Evolutionary conservation across 257 asterid genomes (phyloP), one percentile per base, ranked within the genome.

Genomic region (Capsicum baccatum): DNA sequence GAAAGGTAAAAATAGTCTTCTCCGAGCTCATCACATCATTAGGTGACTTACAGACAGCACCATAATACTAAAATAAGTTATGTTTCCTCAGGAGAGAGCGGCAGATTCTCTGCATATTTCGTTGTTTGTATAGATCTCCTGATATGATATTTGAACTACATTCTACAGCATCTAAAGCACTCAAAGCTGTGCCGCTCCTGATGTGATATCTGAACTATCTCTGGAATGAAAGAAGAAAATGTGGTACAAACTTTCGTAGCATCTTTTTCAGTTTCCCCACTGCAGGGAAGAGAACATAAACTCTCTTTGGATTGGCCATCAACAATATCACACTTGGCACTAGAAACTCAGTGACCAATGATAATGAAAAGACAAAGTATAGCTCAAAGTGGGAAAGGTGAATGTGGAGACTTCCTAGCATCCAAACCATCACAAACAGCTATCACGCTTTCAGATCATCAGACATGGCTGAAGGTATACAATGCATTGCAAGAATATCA

Each of bases 391-490:
- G 47, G 60, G 59, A 17, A 12, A n/a, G 79, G 58, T 71, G 79
- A 48, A 71, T 71, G n/a, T 21, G 79, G 81, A 52, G 81, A 21
- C 7, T 42, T 21, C 62, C 62, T 21, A 56, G 63, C 81, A 50
- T 76, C 62, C 62, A 76, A 13, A 52, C 2, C 81, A 76, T 21
- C 80, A 73, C 17, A 19, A 73, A 73, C 42, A 47, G 57, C 44
- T 60, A 68, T 86, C 83, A 86, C 9, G 81, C 16, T 84, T 86
- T 86, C 50, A 85, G 86, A 84, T 85, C 87, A 68, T 83, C 86
- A n/a, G 89, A 86, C 81, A 86, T 88, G 71, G 89, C 86, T 37
- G 84, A 84, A 81, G 85, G 89, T 79, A 88, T 86, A 50, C 84
- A 68, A 48, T 88, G 87, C 74, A 58, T 83, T 33, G 85, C 69